phyloP scores from a whole-genome alignment of 2,329 filamentous ascomycete species.

The Claviceps sp. region DNA sequence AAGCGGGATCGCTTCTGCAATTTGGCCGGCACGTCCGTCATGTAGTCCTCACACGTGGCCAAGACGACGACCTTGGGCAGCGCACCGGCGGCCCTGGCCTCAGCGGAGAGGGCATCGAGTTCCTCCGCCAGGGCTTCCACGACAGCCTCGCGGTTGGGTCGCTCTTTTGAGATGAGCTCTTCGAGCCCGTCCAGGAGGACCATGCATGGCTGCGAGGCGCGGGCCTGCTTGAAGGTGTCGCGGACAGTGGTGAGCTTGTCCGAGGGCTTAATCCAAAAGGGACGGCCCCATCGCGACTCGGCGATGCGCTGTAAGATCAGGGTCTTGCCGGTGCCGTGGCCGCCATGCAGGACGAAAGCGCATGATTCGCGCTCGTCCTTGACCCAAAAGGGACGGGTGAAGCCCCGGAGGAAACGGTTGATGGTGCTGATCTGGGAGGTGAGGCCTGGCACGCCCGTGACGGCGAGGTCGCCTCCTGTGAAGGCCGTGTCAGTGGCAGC shows the following conservation, averaged over 20 bases:
- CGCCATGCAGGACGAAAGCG: slow-evolving; percentile 65
- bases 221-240: slow-evolving; percentile 57
- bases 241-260: slow-evolving; percentile 48
- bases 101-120: slow-evolving; percentile 38
- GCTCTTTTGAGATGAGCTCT: slow-evolving; percentile 49
- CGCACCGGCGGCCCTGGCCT: slow-evolving; percentile 21
- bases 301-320: slow-evolving; percentile 57
- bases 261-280: slow-evolving; percentile 45
- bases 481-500: not conserved
- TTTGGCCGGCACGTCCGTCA: slow-evolving; percentile 56
- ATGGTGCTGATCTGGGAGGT: slow-evolving; percentile 48
- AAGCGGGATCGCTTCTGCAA: slow-evolving; percentile 56
- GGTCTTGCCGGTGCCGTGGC: slow-evolving; percentile 74
- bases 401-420: slow-evolving; percentile 50
- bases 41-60: slow-evolving; percentile 57
- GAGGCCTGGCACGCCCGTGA: slow-evolving; percentile 55
- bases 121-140: slow-evolving; percentile 39
- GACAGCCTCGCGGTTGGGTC: slow-evolving; percentile 34
- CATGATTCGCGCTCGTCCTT: slow-evolving; percentile 26
- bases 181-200: slow-evolving; percentile 71
- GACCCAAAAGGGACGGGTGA: slow-evolving; percentile 26
- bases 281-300: slow-evolving; percentile 54
- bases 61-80: slow-evolving; percentile 55
- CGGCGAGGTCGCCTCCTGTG: slow-evolving; percentile 22
- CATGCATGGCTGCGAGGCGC: slow-evolving; percentile 57